Evolutionary conservation across 2,329 filamentous ascomycete species (phyloP), one percentile per base, ranked within the genome.

Genomic region (Aspergillus neoniger): DNA sequence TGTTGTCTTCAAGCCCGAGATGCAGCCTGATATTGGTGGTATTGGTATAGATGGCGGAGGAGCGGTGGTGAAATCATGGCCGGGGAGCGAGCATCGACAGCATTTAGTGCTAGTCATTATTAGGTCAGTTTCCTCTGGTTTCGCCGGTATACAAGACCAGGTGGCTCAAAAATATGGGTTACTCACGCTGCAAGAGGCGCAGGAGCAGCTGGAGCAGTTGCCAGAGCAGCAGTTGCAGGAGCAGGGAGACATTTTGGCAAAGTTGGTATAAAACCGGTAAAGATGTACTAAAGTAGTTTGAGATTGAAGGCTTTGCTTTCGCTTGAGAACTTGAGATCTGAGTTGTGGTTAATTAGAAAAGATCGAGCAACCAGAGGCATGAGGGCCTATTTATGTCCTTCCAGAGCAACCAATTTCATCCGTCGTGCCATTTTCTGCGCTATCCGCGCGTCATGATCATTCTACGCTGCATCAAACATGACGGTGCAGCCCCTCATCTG

Each of bases 161-260:
- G 30, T 28, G 25, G 28, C 15, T 32, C 15, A 12, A 32, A n/a
- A 23, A 6, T 9, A 44, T 2, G 53, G 53, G 21, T 32, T n/a
- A 55, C 57, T 43, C 32, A 60, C 58, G 44, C 47, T 60, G 53
- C 58, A 60, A 23, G 58, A 56, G 36, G 52, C 25, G 58, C 58
- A 60, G 32, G 58, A 56, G 47, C 58, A 60, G 58, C 52, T 60
- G 30, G 58, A 36, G 58, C 58, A 60, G 58, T 60, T 56, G 32
- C 58, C 58, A 21, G 43, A 49, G 58, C 58, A 60, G 58, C 58
- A 60, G 58, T 56, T 60, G 58, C 58, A 60, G 30, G 58, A 51
- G 50, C 58, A 60, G 52, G 58, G 58, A 60, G 58, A 60, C 58
- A 60, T 60, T 32, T 56, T 60, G 58, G n/a, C 23, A 21, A 7